Conservation (phyloP, 176 grass and related monocot genomes). For the Musa beccarii region DNA sequence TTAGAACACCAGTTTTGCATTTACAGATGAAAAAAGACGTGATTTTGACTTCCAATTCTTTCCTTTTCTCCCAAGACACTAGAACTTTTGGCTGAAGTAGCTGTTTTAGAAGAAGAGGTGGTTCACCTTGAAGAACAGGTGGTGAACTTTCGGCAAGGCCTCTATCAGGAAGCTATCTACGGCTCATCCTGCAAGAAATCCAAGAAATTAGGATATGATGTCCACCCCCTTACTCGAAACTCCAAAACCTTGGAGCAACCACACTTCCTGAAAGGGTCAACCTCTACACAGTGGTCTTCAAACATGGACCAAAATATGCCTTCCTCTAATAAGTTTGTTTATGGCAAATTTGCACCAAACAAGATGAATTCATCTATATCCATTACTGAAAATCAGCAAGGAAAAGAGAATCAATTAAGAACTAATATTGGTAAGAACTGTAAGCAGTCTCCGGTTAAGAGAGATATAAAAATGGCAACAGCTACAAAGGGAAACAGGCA, state of each 20-base stretch:
- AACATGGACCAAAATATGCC: constrained; percentile 27
- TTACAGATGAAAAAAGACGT: constrained; percentile 4
- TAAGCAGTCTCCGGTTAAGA: constrained; percentile 39
- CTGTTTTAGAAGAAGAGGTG: constrained; percentile 92
- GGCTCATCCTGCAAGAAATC: constrained; percentile 43
- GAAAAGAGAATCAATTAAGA: constrained; percentile 82
- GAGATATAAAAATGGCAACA: constrained; percentile 31
- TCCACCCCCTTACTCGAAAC: neutral
- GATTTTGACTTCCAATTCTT: constrained; percentile 23
- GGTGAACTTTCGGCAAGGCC: constrained; percentile 87
- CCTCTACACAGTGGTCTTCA: constrained; percentile 1
- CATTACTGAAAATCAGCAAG: constrained; percentile 22
- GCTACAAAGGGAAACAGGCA: constrained; percentile 30
- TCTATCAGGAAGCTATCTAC: constrained; percentile 89
- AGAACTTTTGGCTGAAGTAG: constrained; percentile 89
- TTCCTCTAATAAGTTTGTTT: constrained; percentile 15
- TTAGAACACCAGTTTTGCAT: neutral
- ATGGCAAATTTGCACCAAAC: constrained; percentile 30
- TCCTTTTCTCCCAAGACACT: constrained; percentile 50
- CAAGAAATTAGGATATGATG: constrained; percentile 8
- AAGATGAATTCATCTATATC: constrained; percentile 12
- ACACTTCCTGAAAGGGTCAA: neutral
- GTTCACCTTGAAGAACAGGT: constrained; percentile 93
- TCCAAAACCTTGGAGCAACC: constrained; percentile 25
- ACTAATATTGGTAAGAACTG: constrained; percentile 29